A percentile compares a stretch with the other conserved stretches of the same genome.
Evolutionary conservation across 345 rosid species (phyloP).

Genomic region (Pistacia vera): DNA sequence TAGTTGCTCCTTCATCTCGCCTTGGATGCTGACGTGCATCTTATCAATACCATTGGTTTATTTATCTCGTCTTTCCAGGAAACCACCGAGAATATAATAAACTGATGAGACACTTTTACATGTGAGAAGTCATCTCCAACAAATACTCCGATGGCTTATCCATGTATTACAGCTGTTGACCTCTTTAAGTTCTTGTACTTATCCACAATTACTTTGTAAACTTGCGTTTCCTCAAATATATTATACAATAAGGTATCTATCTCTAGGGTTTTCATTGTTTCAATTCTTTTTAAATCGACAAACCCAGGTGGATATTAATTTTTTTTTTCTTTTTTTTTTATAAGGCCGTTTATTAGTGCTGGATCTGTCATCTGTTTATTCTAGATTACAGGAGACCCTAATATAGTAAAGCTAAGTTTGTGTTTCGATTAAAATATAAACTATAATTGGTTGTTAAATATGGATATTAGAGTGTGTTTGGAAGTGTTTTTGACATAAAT

Average conservation of each 20-base stretch:
- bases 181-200: not conserved
- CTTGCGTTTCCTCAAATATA: not conserved
- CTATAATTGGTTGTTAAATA: not conserved
- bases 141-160: not conserved
- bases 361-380: not conserved
- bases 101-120: not conserved
- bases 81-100: not conserved
- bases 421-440: not conserved
- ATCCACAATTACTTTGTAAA: not conserved
- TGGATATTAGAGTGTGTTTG: not conserved
- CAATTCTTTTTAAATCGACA: not conserved
- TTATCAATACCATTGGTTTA: not conserved
- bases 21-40: not conserved
- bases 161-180: slow-evolving; percentile 10
- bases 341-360: not conserved
- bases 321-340: not conserved
- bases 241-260: not conserved
- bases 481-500: not conserved
- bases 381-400: not conserved
- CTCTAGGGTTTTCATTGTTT: not conserved
- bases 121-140: too few relatives aligned
- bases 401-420: not conserved
- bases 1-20: not conserved
- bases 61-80: not conserved
- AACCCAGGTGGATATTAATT: not conserved